Evolutionary conservation across 2,329 filamentous ascomycete genomes (phyloP).

Genomic region (Cytospora piceicola): DNA sequence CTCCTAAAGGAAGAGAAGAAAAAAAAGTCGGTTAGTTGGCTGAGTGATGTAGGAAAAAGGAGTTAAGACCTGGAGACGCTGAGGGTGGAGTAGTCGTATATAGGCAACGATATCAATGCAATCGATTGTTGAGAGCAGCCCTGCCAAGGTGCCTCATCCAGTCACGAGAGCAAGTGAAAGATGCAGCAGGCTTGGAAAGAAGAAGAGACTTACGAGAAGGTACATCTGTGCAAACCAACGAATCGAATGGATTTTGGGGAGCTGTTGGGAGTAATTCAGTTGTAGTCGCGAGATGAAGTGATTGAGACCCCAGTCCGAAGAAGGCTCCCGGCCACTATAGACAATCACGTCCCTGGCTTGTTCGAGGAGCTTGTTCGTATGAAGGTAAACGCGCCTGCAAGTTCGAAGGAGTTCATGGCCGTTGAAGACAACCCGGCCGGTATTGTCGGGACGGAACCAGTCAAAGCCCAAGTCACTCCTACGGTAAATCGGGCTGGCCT

Average conservation of each 20-base stretch:
- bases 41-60: too few relatives aligned
- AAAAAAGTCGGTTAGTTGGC: too few relatives aligned
- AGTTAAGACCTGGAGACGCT: too few relatives aligned
- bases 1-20: too few relatives aligned
- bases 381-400: slow-evolving; percentile 21
- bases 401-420: slow-evolving; percentile 2
- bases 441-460: slow-evolving; percentile 13
- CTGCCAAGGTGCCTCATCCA: too few relatives aligned
- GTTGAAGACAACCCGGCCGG: background rate
- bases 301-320: background rate
- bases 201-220: background rate
- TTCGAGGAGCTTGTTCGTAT: background rate
- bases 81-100: too few relatives aligned
- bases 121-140: too few relatives aligned
- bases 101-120: too few relatives aligned
- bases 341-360: background rate
- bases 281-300: background rate
- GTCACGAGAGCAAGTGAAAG: too few relatives aligned
- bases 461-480: background rate
- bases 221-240: slow-evolving; percentile 4
- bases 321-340: background rate
- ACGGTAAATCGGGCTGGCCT: background rate
- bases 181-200: too few relatives aligned
- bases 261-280: background rate
- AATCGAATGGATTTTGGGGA: background rate